These are phyloP conservation scores for Neonothopanus nambi DNA, from an alignment of 1,284 basidiomycete species.

Conservation along the genomic window DNA sequence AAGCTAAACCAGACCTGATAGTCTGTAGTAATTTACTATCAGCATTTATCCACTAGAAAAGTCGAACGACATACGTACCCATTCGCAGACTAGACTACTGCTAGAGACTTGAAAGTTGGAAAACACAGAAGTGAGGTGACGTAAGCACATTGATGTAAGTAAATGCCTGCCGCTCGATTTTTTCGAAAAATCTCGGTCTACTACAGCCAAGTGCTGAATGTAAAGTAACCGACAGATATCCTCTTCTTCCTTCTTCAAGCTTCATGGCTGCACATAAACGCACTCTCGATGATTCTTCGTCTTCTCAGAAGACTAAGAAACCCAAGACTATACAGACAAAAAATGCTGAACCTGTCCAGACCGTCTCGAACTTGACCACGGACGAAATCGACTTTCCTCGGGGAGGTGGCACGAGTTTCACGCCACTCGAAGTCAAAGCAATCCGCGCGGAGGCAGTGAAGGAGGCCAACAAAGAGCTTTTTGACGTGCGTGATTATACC, in stretches of 20 bases:
- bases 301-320: constrained; percentile 57
- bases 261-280: constrained; percentile 59
- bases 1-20: constrained; percentile 39
- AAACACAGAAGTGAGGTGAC: not conserved
- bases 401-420: constrained; percentile 82
- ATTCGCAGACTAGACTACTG: constrained; percentile 22
- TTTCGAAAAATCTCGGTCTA: not conserved
- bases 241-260: not conserved
- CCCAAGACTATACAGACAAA: constrained; percentile 31
- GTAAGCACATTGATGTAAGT: not conserved
- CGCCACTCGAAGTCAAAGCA: constrained; percentile 89
- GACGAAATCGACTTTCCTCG: constrained; percentile 95
- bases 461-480: constrained; percentile 83
- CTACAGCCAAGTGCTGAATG: not conserved
- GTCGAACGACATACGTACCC: constrained; percentile 35
- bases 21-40: constrained; percentile 32
- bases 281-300: constrained; percentile 51
- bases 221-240: not conserved
- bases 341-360: constrained; percentile 25
- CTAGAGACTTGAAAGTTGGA: no score
- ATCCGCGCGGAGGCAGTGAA: constrained; percentile 82
- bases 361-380: constrained; percentile 44
- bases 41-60: constrained; percentile 11
- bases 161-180: not conserved
- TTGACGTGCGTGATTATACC: constrained; percentile 47